Base-by-base conservation (phyloP, 768 basidiomycete species). In the Hericium rajendrae region DNA sequence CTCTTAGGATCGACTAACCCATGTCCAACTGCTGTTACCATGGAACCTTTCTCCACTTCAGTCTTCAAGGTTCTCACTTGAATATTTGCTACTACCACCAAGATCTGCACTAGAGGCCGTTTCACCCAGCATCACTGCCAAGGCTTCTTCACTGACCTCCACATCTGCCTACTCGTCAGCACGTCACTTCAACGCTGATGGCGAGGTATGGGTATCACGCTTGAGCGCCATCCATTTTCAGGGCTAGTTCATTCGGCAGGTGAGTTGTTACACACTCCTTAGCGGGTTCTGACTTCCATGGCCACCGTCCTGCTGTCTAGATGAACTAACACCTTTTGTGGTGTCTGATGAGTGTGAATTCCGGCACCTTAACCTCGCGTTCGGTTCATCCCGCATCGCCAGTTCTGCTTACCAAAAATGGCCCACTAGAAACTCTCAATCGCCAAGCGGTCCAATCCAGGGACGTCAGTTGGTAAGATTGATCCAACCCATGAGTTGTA, bases 181-280 rank as follows among this genome's bases (percentile, higher is more conserved):
- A 78, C 80, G 69, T 85, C 81, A 80, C 77, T 80, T 74, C 70
- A 81, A 82, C 81, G 74, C 80, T 78, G 78, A 84, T 78, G 82
- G 85, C 75, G 82, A 83, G 81, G 85, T 86, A 81, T 86, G 82
- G 85, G 85, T 85, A 82, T 79, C 79, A 84, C 81, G 78, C 83
- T 86, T 85, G 79, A 87, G 85, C 84, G 84, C 85, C 85, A 86
- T 86, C 85, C 84, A 86, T 86, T 86, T 86, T 86, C 82, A 86
- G 83, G 85, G 85, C 84, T 84, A 86, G 84, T 86, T 85, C 80
- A 84, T 88, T 88, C 83, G 82, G 85, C 85, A 85, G 85, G 84
- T 86, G 83, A 86, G 84, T 86, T 85, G 83, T 85, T 84, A 84
- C 83, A 85, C 83, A 85, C 82, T 85, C 83, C 84, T 85, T 85